These are phyloP conservation scores for Solanum chaucha DNA, from an alignment of 257 asterid species.

Conservation along the genomic window DNA sequence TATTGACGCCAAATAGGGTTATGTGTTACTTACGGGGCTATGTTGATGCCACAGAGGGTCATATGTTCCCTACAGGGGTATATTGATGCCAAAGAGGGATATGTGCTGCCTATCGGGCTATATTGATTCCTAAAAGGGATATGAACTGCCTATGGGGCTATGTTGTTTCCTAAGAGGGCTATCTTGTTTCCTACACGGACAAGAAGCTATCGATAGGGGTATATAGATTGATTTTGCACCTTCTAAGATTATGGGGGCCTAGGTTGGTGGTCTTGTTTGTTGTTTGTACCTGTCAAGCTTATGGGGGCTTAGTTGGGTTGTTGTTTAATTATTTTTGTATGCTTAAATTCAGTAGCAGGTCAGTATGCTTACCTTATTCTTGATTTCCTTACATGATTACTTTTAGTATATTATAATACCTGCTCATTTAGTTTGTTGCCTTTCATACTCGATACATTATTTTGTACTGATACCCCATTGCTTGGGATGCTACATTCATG, in stretches of 20 bases:
- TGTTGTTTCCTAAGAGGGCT: too few relatives aligned
- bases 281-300: not conserved
- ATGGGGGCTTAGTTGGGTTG: not conserved
- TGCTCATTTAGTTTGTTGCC: not conserved
- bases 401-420: not conserved
- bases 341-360: not conserved
- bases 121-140: not conserved
- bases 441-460: not conserved
- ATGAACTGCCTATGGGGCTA: not conserved
- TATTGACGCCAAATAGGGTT: too few relatives aligned
- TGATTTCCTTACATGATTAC: not conserved
- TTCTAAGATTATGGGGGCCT: not conserved
- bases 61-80: not conserved
- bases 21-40: not conserved
- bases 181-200: not conserved
- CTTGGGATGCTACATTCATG: not conserved
- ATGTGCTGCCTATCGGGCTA: not conserved
- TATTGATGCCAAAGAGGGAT: not conserved
- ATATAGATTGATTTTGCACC: not conserved
- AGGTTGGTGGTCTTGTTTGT: not conserved
- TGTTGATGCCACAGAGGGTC: not conserved
- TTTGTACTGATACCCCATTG: not conserved
- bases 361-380: not conserved
- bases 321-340: too few relatives aligned
- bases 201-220: not conserved